Percentiles rank a stretch among this genome's conserved stretches.
Evolutionary conservation across 2,329 filamentous ascomycete genomes (phyloP).

Genomic region (Colletotrichum sidae): DNA sequence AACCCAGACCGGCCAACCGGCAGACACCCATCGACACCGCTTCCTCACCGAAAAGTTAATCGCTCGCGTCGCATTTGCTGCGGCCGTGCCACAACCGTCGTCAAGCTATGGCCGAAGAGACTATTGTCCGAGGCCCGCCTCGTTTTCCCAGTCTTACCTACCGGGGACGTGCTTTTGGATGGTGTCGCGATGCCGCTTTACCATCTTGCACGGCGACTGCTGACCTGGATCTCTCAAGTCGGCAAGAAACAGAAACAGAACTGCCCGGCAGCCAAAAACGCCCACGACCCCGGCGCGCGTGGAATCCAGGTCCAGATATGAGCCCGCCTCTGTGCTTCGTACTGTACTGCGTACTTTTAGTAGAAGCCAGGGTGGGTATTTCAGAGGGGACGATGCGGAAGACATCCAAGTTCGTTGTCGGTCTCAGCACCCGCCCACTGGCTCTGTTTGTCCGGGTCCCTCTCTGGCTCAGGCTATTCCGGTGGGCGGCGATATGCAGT

Average conservation of each 20-base stretch:
- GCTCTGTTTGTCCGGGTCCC: slow-evolving; percentile 12
- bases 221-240: neutral
- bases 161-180: neutral
- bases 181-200: neutral
- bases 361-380: slow-evolving; percentile 16
- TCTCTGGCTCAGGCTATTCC: slow-evolving; percentile 34
- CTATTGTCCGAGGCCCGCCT: slow-evolving; percentile 2
- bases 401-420: slow-evolving; percentile 7
- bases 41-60: slow-evolving; percentile 16
- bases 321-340: neutral
- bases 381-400: slow-evolving; percentile 10
- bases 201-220: neutral
- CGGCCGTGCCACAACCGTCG: neutral
- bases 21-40: slow-evolving; percentile 7
- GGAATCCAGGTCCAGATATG: neutral
- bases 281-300: neutral
- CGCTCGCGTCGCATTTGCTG: slow-evolving; percentile 10
- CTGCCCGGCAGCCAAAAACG: no score
- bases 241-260: neutral
- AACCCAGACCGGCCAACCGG: slow-evolving; percentile 9
- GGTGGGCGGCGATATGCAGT: slow-evolving; percentile 30
- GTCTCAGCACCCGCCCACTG: slow-evolving; percentile 9
- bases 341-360: neutral
- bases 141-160: slow-evolving; percentile 3
- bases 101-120: no score